Base-by-base conservation (phyloP, 1,284 basidiomycete genomes). In the Stygiomarasmius scandens region DNA sequence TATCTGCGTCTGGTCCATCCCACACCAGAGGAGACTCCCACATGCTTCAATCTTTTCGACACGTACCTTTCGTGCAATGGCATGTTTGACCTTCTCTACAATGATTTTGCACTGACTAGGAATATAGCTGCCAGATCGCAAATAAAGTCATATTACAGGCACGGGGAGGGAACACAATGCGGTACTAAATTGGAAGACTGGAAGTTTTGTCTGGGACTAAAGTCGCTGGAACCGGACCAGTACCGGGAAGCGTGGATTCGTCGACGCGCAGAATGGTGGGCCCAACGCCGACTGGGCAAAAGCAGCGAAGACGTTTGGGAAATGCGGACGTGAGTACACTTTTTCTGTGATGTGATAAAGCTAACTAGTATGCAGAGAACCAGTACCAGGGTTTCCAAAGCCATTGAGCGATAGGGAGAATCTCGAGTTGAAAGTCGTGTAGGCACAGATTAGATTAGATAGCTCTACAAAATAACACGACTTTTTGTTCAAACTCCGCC, bases 261-360 rank as follows among this genome's bases (percentile, higher is more conserved):
- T 48, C 79, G 92, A 23, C 81, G 91, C 48, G 96, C 96, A 0
- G 93, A 97, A 69, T 94, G 91, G 90, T 96, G 93, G 92, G 95
- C 95, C 2, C 76, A 80, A 34, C 77, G 92, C 50, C 76, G 95
- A 50, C 70, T 92, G 11, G 79, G 75, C 10, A 86, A 84, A 67
- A 95, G 92, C 71, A 93, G 92, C 58, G 96, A 99, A 75, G 92
- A 95, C 69, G 87, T 99, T 2, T 99, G 96, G 96, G 88, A 93
- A 62, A 79, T 92, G 22, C 77, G 95, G 36, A 34, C 53, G 24
- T 60, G 60, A 38, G 49, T 56, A 20, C 54, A 56, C 2, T 60
- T 61, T 52, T 54, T 59, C 38, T 58, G 54, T 51, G 49, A 55
- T 19, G 56, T 58, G 36, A 58, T 16, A 45, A 59, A 32, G 47